Evolutionary conservation across 139 green algal species (phyloP).

Genomic region (Trebouxia sp.): DNA sequence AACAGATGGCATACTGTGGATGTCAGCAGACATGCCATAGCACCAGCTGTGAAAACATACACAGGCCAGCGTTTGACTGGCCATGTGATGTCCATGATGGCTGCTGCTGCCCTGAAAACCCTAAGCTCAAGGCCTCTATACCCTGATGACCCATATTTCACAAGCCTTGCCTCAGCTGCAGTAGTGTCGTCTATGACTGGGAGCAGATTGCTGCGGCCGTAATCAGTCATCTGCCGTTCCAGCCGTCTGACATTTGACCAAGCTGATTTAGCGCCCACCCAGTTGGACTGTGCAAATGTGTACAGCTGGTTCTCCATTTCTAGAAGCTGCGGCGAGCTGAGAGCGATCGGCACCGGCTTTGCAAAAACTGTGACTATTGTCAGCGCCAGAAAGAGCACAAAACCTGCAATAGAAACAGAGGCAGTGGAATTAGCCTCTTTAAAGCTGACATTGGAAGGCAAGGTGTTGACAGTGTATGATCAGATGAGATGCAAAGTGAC

Average conservation of each 20-base stretch:
- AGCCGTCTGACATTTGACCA: slow-evolving; percentile 10
- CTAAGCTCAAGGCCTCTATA: slow-evolving; percentile 9
- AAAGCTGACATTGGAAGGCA: no score
- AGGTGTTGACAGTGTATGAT: no score
- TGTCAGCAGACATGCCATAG: slow-evolving; percentile 87
- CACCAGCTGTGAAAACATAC: slow-evolving; percentile 86
- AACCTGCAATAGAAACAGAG: slow-evolving; percentile 55
- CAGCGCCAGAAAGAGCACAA: slow-evolving; percentile 69
- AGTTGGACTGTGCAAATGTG: slow-evolving; percentile 13
- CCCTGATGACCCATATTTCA: neutral
- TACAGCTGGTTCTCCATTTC: slow-evolving; percentile 21
- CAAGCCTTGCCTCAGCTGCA: neutral
- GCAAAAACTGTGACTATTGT: slow-evolving; percentile 54
- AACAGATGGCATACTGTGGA: slow-evolving; percentile 89
- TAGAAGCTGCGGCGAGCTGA: slow-evolving; percentile 36
- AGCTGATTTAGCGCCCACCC: neutral
- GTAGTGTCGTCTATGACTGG: neutral
- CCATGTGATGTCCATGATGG: slow-evolving; percentile 15
- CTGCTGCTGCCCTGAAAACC: slow-evolving; percentile 24
- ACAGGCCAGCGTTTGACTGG: slow-evolving; percentile 54
- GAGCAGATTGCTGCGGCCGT: neutral
- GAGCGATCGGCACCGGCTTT: slow-evolving; percentile 38
- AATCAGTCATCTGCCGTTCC: slow-evolving; percentile 6
- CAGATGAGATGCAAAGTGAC: no score
- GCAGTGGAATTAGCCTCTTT: neutral